phyloP scores from a whole-genome alignment of 371 early-diverging fungal species.

The Phascolomyces articulosus region DNA sequence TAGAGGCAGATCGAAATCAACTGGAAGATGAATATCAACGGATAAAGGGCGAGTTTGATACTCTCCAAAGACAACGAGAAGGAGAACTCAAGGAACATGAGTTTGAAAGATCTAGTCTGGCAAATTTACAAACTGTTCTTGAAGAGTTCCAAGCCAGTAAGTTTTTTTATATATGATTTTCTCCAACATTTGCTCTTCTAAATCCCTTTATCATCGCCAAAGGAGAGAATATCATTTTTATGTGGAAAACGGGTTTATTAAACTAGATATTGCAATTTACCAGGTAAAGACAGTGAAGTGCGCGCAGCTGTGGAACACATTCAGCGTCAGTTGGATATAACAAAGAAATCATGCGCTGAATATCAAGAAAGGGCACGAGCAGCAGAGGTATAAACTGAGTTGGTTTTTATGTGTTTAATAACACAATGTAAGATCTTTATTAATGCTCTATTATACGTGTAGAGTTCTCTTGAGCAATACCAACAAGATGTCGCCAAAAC shows the following conservation, averaged over 20 bases:
- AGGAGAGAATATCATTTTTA: not conserved
- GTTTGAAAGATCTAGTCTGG: conserved; percentile 67
- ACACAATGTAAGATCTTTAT: no score
- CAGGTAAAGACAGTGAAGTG: conserved; percentile 73
- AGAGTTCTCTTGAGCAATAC: conserved; percentile 56
- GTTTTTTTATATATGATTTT: conserved; percentile 6
- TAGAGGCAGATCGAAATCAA: conserved; percentile 58
- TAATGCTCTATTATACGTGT: not conserved
- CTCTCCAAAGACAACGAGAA: conserved; percentile 24
- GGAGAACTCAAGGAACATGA: conserved; percentile 50
- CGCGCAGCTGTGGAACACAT: conserved; percentile 78
- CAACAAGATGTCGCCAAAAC: conserved; percentile 63
- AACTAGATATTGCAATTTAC: not conserved
- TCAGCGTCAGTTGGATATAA: conserved; percentile 55
- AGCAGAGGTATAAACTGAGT: conserved; percentile 54
- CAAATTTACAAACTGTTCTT: conserved; percentile 84
- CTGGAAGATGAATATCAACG: conserved; percentile 43
- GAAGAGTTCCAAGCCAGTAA: conserved; percentile 86
- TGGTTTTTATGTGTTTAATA: not conserved
- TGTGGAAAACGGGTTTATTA: not conserved
- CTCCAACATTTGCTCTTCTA: no score
- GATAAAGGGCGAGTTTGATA: conserved; percentile 47
- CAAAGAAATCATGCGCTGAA: conserved; percentile 59
- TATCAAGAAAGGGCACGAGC: conserved; percentile 58
- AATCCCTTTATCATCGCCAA: not conserved